Evolutionary conservation across 2,329 filamentous ascomycete species (phyloP), one percentile per base, ranked within the genome.

Genomic region (Nothophoma quercina): DNA sequence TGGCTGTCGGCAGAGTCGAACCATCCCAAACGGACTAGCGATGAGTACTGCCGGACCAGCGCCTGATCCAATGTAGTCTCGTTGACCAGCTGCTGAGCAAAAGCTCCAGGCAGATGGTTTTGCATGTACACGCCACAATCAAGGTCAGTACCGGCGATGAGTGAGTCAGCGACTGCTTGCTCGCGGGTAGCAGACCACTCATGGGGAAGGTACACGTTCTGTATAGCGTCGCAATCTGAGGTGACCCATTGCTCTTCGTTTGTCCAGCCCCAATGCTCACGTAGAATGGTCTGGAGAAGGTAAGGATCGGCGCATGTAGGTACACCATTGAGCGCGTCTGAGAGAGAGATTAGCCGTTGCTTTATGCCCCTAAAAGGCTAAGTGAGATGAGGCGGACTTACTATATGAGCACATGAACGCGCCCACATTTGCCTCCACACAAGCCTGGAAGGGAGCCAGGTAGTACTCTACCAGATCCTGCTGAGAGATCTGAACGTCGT

Each of bases 401-500:
- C 58, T 77, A 23, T 85, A 86, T 8, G 78, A 40, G 81, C 84
- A 69, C 87, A 89, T 68, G 79, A 79, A 72, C 10, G 65, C 64
- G n/a, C 76, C 77, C n/a, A 78, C 77, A 34, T 79, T 77, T 0
- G 75, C 74, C 42, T 78, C 75, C 1, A 77, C 76, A 56, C 77
- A 79, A 21, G 64, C 79, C 62, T 86, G 77, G 72, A 90, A 90
- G 0, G 85, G 81, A 0, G 84, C 85, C 16, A 88, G 78, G 64
- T 88, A 90, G 71, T 89, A 90, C 62, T 89, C 87, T 0, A 83
- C 79, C 5, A 90, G 74, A 55, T 90, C 88, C 59, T 89, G 87
- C 41, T 79, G 75, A 7, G 78, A 77, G 47, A 87, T 81, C 7
- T 79, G 74, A 3, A 84, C 80, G 64, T 88, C 78, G 53, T 84